phyloP scores from a whole-genome alignment of 441 rosid species.

The Isatis lusitanica region DNA sequence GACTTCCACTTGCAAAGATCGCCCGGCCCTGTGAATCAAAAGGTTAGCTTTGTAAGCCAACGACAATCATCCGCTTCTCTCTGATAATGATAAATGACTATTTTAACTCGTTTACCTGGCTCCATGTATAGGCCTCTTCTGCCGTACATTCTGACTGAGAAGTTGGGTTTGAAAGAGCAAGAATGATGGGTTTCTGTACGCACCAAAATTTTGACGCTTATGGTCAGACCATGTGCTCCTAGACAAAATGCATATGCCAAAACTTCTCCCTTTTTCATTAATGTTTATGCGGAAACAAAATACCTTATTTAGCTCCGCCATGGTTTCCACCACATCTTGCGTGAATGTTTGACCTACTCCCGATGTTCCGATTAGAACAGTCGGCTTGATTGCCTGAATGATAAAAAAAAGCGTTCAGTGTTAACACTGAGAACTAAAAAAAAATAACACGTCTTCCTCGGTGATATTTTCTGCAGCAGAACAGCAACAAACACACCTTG shows the following conservation, averaged over 20 bases:
- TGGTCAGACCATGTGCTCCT: slow-evolving; percentile 10
- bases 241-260: slow-evolving; percentile 7
- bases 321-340: slow-evolving; percentile 78
- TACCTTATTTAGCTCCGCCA: slow-evolving; percentile 70
- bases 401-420: not conserved
- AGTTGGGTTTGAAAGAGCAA: slow-evolving; percentile 90
- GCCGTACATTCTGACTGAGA: slow-evolving; percentile 95
- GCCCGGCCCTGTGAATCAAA: slow-evolving; percentile 66
- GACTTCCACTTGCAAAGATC: slow-evolving; percentile 88
- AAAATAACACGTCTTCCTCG: not conserved
- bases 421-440: not conserved
- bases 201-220: slow-evolving; percentile 11
- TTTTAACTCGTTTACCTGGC: slow-evolving; percentile 47
- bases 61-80: slow-evolving; percentile 1
- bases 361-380: slow-evolving; percentile 89
- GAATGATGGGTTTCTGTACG: slow-evolving; percentile 76
- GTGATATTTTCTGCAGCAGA: slow-evolving; percentile 2
- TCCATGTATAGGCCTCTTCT: slow-evolving; percentile 87
- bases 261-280: slow-evolving; percentile 12
- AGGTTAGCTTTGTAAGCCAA: slow-evolving; percentile 4
- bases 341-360: slow-evolving; percentile 91
- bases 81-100: not conserved
- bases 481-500: slow-evolving; percentile 50
- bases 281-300: not conserved
- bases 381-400: slow-evolving; percentile 81